phyloP scores from a whole-genome alignment of 805 yeast species.

The Spathaspora girioi region DNA sequence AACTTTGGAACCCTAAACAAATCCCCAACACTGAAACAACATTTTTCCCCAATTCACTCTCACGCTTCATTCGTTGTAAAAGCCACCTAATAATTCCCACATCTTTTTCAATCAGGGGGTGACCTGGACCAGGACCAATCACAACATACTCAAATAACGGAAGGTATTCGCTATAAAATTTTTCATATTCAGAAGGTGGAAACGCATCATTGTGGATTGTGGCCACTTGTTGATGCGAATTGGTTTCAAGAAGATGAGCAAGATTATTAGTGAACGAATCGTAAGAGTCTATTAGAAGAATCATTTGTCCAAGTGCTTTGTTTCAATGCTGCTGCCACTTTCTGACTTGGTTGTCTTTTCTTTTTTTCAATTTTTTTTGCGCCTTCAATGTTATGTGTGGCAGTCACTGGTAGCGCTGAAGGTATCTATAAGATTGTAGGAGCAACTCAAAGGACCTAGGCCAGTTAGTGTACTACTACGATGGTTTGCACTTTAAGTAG shows the following conservation, averaged over 20 bases:
- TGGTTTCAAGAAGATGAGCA: conserved; percentile 52
- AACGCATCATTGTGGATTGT: conserved; percentile 65
- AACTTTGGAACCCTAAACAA: conserved; percentile 87
- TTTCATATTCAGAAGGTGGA: conserved; percentile 21
- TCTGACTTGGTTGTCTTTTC: neutral
- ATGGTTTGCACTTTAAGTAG: too few relatives aligned
- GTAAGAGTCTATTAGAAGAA: conserved; percentile 84
- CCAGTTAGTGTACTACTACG: too few relatives aligned
- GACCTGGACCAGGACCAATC: conserved; percentile 97
- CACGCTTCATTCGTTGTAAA: conserved; percentile 17
- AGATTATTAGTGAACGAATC: conserved; percentile 93
- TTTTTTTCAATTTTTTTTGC: neutral
- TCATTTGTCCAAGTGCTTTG: conserved; percentile 22
- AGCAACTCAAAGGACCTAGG: too few relatives aligned
- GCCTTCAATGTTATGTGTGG: neutral
- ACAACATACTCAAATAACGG: conserved; percentile 68
- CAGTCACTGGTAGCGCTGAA: neutral
- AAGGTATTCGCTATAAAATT: conserved; percentile 40
- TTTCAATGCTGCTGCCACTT: neutral
- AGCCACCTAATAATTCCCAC: conserved; percentile 74
- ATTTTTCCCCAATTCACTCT: neutral
- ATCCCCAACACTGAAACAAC: conserved; percentile 77
- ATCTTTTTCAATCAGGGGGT: conserved; percentile 61
- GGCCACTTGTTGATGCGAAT: conserved; percentile 45
- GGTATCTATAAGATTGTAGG: too few relatives aligned